A percentile compares a stretch with the other conserved stretches of the same genome.
These are phyloP conservation scores for Fomitopsis schrenkii DNA, from an alignment of 1,284 basidiomycete species.

Conservation along the genomic window DNA sequence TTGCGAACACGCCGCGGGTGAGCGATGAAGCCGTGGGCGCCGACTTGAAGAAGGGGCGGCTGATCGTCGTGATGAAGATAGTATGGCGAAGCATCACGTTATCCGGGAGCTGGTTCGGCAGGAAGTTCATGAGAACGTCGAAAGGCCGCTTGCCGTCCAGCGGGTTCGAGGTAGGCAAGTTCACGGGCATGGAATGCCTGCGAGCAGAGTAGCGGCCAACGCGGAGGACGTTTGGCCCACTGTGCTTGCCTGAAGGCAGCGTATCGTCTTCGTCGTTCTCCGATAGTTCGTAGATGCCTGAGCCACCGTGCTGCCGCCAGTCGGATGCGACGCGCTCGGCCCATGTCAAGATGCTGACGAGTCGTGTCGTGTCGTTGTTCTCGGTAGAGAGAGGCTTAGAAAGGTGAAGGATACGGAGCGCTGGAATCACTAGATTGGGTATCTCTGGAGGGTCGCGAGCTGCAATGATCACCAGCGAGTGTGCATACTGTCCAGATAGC, in stretches of 20 bases:
- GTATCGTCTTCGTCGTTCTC: conserved; percentile 23
- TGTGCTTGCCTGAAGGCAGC: neutral
- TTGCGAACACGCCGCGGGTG: neutral
- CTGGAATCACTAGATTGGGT: conserved; percentile 29
- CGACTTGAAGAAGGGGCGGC: conserved; percentile 32
- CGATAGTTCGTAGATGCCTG: conserved; percentile 27
- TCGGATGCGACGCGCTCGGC: conserved; percentile 45
- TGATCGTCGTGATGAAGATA: conserved; percentile 39
- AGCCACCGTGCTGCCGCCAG: conserved; percentile 39
- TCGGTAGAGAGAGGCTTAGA: conserved; percentile 38
- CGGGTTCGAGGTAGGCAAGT: conserved; percentile 15
- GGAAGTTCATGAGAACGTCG: conserved; percentile 37
- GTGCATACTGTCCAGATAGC: conserved; percentile 38
- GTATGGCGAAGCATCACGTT: conserved; percentile 36
- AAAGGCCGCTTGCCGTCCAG: conserved; percentile 33
- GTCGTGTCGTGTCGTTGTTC: conserved; percentile 42
- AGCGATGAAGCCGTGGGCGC: neutral
- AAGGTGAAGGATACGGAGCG: conserved; percentile 44
- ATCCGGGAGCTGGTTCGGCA: conserved; percentile 30
- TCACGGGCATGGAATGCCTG: conserved; percentile 9
- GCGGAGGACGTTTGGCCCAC: conserved; percentile 3
- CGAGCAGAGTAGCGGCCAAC: conserved; percentile 8
- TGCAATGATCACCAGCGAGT: conserved; percentile 46
- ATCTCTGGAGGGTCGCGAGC: conserved; percentile 41
- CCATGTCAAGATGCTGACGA: conserved; percentile 48